Base-by-base conservation (phyloP, 2,329 filamentous ascomycete genomes). In the Zopfia rhizophila region DNA sequence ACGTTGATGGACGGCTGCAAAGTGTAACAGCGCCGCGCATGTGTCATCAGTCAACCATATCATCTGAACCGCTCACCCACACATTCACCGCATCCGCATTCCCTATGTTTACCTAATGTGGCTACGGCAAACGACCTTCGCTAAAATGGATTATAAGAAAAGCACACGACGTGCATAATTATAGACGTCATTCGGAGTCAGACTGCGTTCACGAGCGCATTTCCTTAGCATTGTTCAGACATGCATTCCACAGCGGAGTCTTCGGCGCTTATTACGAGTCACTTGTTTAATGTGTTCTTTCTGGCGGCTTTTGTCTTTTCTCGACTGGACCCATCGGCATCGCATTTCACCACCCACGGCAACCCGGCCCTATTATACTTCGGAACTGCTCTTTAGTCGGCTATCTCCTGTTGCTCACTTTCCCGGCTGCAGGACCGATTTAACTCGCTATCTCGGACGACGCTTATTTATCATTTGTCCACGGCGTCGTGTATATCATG, bases 1-100 rank as follows among this genome's bases (percentile, higher is more conserved):
- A 77, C 77, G 1, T 76, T 84, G 48, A 80, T 88, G 67, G 60
- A 87, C 61, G 78, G 70, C 19, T 88, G 85, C 68, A 63, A 66
- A 5, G 29, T 6, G n/a, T 39, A 39, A 23, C n/a, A 35, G 3
- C 7, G 8, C 24, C 24, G 8, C 7, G 28, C 10, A 16, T 31
- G 14, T 5, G 12, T 5, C n/a, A 17, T 31, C 14, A 23, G 25
- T 22, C 17, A 21, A 12, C 17, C 3, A 29, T 27, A 35, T 19
- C 16, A 35, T 21, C 16, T 19, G 31, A 16, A 35, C 14, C 31
- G 18, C n/a, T 16, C 14, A 35, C 5, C 31, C 33, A n/a, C n/a
- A 45, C 52, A 41, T 52, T 53, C 46, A 43, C 40, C 45, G 37
- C 18, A 44, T 40, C 32, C 16, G 29, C 29, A 36, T 51, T 55